phyloP scores from a whole-genome alignment of 1,284 basidiomycete genomes.

The Fomes fomentarius region DNA sequence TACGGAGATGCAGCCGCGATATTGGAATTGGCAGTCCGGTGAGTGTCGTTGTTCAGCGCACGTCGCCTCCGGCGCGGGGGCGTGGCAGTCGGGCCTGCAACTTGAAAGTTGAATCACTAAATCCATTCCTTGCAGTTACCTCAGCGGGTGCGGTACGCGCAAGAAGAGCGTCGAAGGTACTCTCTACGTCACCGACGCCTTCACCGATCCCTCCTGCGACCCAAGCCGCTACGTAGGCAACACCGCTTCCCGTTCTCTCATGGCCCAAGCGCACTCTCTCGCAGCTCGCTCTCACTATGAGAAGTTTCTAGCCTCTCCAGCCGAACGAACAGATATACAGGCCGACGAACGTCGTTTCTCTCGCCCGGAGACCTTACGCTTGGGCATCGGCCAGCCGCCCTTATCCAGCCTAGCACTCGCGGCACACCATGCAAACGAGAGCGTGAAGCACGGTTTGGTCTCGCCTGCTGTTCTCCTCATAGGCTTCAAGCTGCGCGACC shows the following conservation, averaged over 20 bases:
- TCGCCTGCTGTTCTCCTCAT: background rate
- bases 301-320: background rate
- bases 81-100: no score
- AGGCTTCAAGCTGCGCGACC: background rate
- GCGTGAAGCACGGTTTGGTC: slow-evolving; percentile 1
- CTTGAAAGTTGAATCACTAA: no score
- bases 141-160: background rate
- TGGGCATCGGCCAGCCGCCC: background rate
- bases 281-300: background rate
- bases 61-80: background rate
- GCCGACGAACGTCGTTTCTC: background rate
- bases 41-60: background rate
- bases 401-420: background rate
- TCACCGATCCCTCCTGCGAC: background rate
- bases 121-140: no score
- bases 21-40: background rate
- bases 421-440: slow-evolving; percentile 2
- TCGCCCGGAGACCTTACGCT: background rate
- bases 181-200: background rate
- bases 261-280: background rate
- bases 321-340: background rate
- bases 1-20: background rate
- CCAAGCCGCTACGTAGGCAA: background rate
- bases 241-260: background rate
- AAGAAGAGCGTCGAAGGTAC: background rate